phyloP scores from a whole-genome alignment of 306 rosid species.

The Abrus precatorius region DNA sequence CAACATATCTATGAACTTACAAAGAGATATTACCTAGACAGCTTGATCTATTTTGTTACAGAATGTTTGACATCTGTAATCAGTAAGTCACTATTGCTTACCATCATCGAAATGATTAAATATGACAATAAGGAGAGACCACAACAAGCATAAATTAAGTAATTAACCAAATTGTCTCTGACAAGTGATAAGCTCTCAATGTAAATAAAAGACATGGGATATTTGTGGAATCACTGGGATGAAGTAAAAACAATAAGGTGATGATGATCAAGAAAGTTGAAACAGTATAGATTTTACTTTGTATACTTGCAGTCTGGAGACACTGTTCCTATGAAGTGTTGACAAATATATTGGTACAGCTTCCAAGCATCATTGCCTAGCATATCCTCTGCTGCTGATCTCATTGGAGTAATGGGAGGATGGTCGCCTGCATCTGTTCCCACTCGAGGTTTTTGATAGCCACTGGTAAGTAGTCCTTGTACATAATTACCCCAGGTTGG shows the following conservation, averaged over 20 bases:
- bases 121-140: slow-evolving; percentile 17
- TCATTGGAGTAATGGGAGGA: slow-evolving; percentile 97
- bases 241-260: slow-evolving; percentile 43
- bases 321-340: slow-evolving; percentile 88
- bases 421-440: slow-evolving; percentile 97
- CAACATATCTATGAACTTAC: slow-evolving; percentile 18
- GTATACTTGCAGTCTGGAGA: slow-evolving; percentile 92
- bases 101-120: slow-evolving; percentile 31
- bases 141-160: slow-evolving; percentile 34
- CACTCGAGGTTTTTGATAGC: slow-evolving; percentile 76
- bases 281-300: slow-evolving; percentile 61
- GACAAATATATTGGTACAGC: slow-evolving; percentile 89
- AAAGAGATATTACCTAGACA: slow-evolving; percentile 6
- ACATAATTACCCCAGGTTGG: slow-evolving; percentile 81
- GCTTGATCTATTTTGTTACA: slow-evolving; percentile 27
- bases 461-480: slow-evolving; percentile 65
- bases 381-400: slow-evolving; percentile 81
- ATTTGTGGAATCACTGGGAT: slow-evolving; percentile 40
- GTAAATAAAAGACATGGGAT: slow-evolving; percentile 14
- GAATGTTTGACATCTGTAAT: slow-evolving; percentile 15
- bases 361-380: slow-evolving; percentile 92
- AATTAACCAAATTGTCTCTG: neutral
- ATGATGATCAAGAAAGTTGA: slow-evolving; percentile 22
- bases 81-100: slow-evolving; percentile 36
- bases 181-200: neutral